phyloP scores from a whole-genome alignment of 371 early-diverging fungal species.

The Mucor circinelloides region DNA sequence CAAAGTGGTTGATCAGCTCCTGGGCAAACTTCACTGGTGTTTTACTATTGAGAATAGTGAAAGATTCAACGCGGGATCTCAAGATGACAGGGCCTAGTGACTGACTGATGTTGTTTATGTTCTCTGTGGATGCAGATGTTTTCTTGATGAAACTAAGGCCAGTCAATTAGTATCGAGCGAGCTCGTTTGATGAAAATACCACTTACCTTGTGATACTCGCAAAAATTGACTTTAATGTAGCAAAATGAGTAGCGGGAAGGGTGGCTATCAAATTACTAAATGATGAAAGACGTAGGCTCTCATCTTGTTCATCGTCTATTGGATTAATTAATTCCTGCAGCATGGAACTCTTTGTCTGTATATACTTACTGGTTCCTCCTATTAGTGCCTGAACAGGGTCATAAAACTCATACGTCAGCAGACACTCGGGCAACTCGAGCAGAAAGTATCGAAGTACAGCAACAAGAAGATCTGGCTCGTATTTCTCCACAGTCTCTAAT shows the following conservation, averaged over 20 bases:
- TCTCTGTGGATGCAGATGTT: background rate
- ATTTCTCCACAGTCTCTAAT: constrained; percentile 52
- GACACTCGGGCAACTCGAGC: constrained; percentile 70
- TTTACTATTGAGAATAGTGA: constrained; percentile 56
- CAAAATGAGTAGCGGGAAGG: constrained; percentile 56
- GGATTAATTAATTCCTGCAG: background rate
- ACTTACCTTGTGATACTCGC: constrained; percentile 47
- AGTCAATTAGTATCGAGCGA: background rate
- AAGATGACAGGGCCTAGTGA: constrained; percentile 60
- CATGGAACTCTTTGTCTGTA: background rate
- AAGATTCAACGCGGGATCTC: constrained; percentile 52
- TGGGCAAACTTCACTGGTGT: constrained; percentile 52
- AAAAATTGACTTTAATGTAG: constrained; percentile 51
- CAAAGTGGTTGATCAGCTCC: constrained; percentile 49
- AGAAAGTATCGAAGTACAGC: constrained; percentile 71
- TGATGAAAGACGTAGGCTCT: constrained; percentile 44
- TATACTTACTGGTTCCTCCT: constrained; percentile 47
- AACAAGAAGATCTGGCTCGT: constrained; percentile 62
- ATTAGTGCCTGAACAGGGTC: constrained; percentile 73
- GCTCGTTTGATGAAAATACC: background rate
- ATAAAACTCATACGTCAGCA: constrained; percentile 72
- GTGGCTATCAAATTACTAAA: constrained; percentile 62
- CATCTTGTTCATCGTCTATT: constrained; percentile 43
- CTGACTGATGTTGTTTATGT: constrained; percentile 35
- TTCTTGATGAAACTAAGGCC: constrained; percentile 1